Percentiles rank a stretch among this genome's conserved stretches.
Evolutionary conservation across 345 rosid species (phyloP).

Genomic region (Hirschfeldia incana): DNA sequence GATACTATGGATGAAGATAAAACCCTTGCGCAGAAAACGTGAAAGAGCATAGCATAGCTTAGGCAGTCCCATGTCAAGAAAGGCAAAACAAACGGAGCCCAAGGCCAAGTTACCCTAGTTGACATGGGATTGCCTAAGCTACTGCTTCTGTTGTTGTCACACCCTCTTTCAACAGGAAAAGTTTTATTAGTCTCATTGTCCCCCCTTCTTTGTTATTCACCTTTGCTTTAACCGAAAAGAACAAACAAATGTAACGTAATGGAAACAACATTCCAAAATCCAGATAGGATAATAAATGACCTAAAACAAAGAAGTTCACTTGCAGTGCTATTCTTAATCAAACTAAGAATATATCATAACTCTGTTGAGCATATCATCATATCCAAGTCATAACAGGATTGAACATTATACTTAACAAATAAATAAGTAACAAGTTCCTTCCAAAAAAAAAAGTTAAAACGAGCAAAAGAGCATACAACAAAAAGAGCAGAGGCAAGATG

Average conservation of each 20-base stretch:
- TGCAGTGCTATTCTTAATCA: neutral
- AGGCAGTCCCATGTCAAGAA: neutral
- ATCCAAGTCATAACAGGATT: neutral
- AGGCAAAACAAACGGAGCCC: neutral
- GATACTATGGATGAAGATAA: conserved; percentile 3
- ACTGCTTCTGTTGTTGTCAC: conserved; percentile 30
- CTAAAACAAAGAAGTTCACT: neutral
- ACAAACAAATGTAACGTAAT: neutral
- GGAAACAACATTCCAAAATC: neutral
- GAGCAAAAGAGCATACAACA: neutral
- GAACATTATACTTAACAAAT: conserved; percentile 1
- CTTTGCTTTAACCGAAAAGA: neutral
- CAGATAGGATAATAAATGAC: neutral
- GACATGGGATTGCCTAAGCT: neutral
- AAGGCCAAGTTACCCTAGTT: neutral
- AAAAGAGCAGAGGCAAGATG: neutral
- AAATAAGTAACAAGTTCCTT: conserved; percentile 5
- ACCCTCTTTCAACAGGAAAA: conserved; percentile 50
- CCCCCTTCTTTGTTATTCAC: conserved; percentile 5
- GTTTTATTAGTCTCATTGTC: neutral
- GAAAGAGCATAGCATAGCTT: conserved; percentile 23
- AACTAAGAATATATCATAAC: neutral
- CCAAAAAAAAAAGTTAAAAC: neutral
- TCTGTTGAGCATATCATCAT: conserved; percentile 7
- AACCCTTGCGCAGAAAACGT: neutral